Percentiles rank a stretch among this genome's conserved stretches.
Evolutionary conservation across 176 grass and related monocot genomes (phyloP).

Genomic region (Eleusine coracana): DNA sequence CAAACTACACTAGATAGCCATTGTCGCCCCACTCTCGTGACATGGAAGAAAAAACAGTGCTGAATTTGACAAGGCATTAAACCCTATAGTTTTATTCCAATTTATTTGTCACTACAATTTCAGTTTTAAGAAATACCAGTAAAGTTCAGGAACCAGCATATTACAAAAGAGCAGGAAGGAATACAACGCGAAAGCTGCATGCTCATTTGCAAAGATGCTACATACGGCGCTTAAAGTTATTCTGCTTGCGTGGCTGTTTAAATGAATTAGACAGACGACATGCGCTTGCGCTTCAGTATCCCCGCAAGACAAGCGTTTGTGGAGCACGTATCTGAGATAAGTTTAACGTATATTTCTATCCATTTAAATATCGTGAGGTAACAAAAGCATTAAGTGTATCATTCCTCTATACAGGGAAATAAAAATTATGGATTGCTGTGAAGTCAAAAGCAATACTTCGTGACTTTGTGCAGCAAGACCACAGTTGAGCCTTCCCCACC

Average conservation of each 20-base stretch:
- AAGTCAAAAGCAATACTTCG: too few species aligned
- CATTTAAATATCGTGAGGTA: not conserved
- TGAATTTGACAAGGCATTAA: slow-evolving; percentile 25
- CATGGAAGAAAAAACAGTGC: slow-evolving; percentile 10
- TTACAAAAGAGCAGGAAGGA: slow-evolving; percentile 23
- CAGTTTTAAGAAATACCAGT: not conserved
- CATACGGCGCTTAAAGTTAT: slow-evolving; percentile 30
- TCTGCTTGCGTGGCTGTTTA: slow-evolving; percentile 24
- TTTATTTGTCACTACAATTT: not conserved
- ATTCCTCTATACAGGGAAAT: too few species aligned
- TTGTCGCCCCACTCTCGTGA: not conserved
- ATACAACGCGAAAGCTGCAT: slow-evolving; percentile 25
- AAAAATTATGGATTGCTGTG: too few species aligned
- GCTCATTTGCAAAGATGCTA: slow-evolving; percentile 14
- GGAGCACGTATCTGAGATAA: slow-evolving; percentile 21
- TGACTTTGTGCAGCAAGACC: too few species aligned
- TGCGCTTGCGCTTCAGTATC: not conserved
- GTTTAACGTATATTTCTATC: not conserved
- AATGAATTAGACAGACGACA: slow-evolving; percentile 6
- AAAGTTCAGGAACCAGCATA: slow-evolving; percentile 18
- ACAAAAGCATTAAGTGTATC: too few species aligned
- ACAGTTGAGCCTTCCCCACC: too few species aligned
- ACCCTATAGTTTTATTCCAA: not conserved
- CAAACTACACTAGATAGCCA: not conserved
- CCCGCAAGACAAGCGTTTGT: not conserved